These are phyloP conservation scores for Echinosphaeria canescens DNA, from an alignment of 2,329 filamentous ascomycete genomes.

Conservation along the genomic window DNA sequence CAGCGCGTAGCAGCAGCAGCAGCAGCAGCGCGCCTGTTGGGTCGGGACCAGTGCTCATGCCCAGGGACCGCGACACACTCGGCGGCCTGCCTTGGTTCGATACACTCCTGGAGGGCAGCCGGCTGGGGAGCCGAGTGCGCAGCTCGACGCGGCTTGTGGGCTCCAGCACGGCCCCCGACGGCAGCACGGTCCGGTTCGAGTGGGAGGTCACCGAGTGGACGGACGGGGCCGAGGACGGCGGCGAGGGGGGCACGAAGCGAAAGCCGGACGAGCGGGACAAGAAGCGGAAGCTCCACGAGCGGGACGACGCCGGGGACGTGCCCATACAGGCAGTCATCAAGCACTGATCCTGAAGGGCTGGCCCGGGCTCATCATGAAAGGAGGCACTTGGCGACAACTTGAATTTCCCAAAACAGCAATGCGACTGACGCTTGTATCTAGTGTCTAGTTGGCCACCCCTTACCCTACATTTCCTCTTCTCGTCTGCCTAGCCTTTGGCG, in stretches of 20 bases:
- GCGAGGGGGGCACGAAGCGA: slow-evolving; percentile 22
- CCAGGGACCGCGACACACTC: slow-evolving; percentile 33
- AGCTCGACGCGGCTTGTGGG: not conserved
- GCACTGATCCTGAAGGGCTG: no score
- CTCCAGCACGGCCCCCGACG: slow-evolving; percentile 8
- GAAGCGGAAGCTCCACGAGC: no score
- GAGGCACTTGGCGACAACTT: no score
- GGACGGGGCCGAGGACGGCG: slow-evolving; percentile 15
- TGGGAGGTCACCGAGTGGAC: slow-evolving; percentile 72
- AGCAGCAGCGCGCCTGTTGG: no score
- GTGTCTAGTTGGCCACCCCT: no score
- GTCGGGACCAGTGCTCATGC: no score
- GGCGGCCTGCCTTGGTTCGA: slow-evolving; percentile 75
- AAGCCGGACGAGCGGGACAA: slow-evolving; percentile 24
- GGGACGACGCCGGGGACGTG: slow-evolving; percentile 3
- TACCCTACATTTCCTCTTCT: no score
- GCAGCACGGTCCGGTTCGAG: slow-evolving; percentile 46
- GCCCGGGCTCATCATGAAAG: slow-evolving; percentile 1
- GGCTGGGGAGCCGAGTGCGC: slow-evolving; percentile 38
- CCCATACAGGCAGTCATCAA: slow-evolving; percentile 5
- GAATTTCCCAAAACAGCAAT: no score
- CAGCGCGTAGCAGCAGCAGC: no score
- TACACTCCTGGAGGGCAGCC: slow-evolving; percentile 54
- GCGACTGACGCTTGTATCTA: no score
- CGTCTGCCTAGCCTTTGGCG: no score